A percentile compares a stretch with the other conserved stretches of the same genome.
Conservation (phyloP, 441 rosid species). For the Syzygium syzygioides region DNA sequence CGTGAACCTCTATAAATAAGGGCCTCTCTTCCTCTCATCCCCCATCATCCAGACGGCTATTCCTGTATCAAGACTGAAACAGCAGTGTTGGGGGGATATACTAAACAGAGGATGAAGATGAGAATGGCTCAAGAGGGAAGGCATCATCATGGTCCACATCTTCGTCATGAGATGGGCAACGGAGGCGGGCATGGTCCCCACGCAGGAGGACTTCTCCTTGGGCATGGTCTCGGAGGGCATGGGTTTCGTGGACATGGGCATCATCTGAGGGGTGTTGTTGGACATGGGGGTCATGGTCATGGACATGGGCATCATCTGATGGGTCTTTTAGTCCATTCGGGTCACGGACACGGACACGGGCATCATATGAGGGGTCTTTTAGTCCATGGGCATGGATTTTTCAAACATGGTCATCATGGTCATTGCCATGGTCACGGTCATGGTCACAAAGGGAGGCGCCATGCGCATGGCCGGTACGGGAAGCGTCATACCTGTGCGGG, state of each 20-base stretch:
- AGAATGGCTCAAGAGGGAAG: not conserved
- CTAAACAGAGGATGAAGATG: not conserved
- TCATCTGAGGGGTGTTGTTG: not conserved
- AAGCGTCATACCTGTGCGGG: not conserved
- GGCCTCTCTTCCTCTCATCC: not conserved
- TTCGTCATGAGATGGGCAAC: not conserved
- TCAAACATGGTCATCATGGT: not conserved
- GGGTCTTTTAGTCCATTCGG: not conserved
- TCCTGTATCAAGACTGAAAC: not conserved
- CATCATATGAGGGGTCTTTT: not conserved
- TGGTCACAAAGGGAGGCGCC: not conserved
- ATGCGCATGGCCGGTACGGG: not conserved
- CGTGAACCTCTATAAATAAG: not conserved
- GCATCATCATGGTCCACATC: not conserved
- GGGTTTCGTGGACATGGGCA: not conserved
- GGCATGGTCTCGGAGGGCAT: not conserved
- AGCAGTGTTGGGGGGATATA: not conserved
- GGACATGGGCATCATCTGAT: not conserved
- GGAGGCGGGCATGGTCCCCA: not conserved
- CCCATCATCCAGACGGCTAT: not conserved
- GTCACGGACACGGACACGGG: not conserved
- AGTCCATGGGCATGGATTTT: not conserved
- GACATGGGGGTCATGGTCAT: too few species aligned
- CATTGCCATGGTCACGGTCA: not conserved
- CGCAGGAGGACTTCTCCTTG: not conserved